Base-by-base conservation (phyloP, 2,329 filamentous ascomycete genomes). In the Aspergillus flavus region DNA sequence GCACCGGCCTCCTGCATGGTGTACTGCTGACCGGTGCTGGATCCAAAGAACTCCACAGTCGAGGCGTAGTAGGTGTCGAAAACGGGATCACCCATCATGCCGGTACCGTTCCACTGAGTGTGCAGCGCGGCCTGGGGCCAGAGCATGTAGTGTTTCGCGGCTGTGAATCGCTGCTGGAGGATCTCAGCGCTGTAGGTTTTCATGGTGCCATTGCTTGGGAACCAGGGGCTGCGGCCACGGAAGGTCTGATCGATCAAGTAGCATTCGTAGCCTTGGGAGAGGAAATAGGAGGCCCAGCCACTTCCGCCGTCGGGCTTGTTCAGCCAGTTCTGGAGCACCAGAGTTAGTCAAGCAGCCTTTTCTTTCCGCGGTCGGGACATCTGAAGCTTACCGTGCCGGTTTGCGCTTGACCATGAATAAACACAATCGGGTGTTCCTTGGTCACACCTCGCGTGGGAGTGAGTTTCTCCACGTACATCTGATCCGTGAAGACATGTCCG, bases 251-350 rank as follows among this genome's bases (percentile, higher is more conserved):
- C 80, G 19, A 78, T 66, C 23, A 85, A 71, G 66, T 83, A 85
- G 54, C 83, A 74, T 30, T 73, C 74, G 64, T 83, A 84, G 19
- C 83, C 83, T 34, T 78, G 69, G 9, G 74, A 69, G 19, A 84
- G 70, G 63, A 83, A 84, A 63, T 78, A 81, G 0, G 80, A 79
- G 2, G 81, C 80, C 82, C 82, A 85, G 48, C 82, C 83, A 61
- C 72, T 64, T 6, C 78, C 73, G 39, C 77, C 79, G 65, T 85
- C 82, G 3, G 83, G 83, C 39, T 80, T 85, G 62, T 82, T 83
- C 34, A 82, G 70, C 75, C 76, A 82, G 57, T 80, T 80, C 74
- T 78, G 54, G 34, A 19, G n/a, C 28, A 16, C n/a, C 26, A 32
- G 48, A 54, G 12, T 54, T 19, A 54, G 52, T 16, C 11, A 54